Evolutionary conservation across 768 basidiomycete genomes (phyloP).

Genomic region (Mrakia hoshinonis): DNA sequence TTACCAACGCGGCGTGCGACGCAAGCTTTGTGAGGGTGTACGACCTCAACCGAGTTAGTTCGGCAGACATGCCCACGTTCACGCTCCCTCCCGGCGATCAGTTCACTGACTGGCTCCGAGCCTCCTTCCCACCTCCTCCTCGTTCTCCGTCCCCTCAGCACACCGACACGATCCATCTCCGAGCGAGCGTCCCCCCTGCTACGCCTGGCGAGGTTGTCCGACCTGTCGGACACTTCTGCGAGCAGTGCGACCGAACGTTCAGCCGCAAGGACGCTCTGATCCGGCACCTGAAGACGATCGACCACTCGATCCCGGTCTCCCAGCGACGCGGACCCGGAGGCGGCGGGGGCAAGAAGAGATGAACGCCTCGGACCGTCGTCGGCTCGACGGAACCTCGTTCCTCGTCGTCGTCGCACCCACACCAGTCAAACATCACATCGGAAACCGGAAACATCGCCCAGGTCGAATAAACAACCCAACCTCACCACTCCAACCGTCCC

Average conservation of each 20-base stretch:
- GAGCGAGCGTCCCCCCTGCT: background rate
- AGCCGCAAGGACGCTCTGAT: constrained; percentile 29
- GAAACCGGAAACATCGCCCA: background rate
- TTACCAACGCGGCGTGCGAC: background rate
- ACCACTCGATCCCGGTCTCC: constrained; percentile 9
- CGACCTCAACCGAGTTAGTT: constrained; percentile 17
- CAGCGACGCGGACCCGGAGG: constrained; percentile 7
- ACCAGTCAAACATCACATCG: constrained; percentile 9
- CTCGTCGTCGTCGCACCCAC: constrained; percentile 2
- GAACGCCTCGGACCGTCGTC: background rate
- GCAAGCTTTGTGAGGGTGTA: background rate
- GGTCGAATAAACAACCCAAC: background rate
- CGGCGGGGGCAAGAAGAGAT: constrained; percentile 6
- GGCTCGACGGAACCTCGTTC: background rate
- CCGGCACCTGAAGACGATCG: constrained; percentile 27
- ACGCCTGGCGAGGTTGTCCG: background rate
- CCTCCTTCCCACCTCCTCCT: background rate
- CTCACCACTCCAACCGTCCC: background rate
- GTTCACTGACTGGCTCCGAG: background rate
- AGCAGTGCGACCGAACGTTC: constrained; percentile 17
- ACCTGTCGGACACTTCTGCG: constrained; percentile 17
- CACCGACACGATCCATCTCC: constrained; percentile 15
- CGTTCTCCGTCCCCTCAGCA: constrained; percentile 1
- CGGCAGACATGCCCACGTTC: background rate
- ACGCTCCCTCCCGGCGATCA: background rate